Evolutionary conservation across 805 yeast genomes (phyloP).

Genomic region (Pachysolen tannophilus): DNA sequence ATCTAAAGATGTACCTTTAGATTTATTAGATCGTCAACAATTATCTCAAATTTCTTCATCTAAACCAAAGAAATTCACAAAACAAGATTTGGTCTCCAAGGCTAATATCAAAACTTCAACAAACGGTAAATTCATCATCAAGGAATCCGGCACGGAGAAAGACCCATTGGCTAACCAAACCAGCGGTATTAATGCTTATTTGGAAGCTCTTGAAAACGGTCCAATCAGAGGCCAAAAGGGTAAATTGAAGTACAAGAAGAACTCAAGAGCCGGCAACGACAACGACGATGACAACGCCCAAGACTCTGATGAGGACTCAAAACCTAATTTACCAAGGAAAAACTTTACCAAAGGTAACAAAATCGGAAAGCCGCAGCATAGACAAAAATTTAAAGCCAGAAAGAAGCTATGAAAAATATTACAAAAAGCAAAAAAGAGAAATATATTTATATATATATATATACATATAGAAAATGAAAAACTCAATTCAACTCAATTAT

Average conservation of each 20-base stretch:
- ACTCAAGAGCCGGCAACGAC: constrained; percentile 6
- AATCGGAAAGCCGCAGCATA: constrained; percentile 22
- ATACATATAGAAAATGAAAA: too few species aligned
- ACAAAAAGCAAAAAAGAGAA: too few species aligned
- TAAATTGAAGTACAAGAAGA: constrained; percentile 35
- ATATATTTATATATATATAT: too few species aligned
- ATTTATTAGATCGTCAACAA: constrained; percentile 78
- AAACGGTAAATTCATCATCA: constrained; percentile 64
- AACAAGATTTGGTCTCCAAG: constrained; percentile 30
- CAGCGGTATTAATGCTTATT: constrained; percentile 79
- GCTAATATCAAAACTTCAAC: constrained; percentile 37
- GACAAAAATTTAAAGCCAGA: constrained; percentile 47
- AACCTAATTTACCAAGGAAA: constrained; percentile 8
- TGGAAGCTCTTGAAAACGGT: constrained; percentile 88
- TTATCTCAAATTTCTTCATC: constrained; percentile 85
- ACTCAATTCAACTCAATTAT: too few species aligned
- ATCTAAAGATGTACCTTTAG: constrained; percentile 68
- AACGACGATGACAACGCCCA: constrained; percentile 33
- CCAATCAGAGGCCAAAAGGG: constrained; percentile 93
- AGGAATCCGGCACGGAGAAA: constrained; percentile 36
- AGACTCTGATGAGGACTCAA: not conserved
- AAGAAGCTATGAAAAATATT: constrained; percentile 55
- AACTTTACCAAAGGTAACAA: constrained; percentile 9
- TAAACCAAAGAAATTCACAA: constrained; percentile 57
- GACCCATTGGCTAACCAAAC: constrained; percentile 41